phyloP scores from a whole-genome alignment of 2,329 filamentous ascomycete species.

The Stagonosporopsis vannaccii region DNA sequence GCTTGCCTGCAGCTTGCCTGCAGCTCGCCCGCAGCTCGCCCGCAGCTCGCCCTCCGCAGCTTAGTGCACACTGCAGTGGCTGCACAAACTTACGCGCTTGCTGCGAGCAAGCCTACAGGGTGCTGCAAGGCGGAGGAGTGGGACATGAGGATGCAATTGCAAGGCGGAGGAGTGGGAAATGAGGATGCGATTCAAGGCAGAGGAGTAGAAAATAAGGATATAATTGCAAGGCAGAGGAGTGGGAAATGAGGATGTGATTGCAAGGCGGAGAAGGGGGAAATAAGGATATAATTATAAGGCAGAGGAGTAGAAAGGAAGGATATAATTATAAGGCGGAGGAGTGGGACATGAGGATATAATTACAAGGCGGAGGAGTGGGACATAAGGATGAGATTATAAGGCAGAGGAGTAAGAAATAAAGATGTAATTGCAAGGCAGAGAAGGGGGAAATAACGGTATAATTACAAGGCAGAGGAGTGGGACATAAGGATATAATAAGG shows the following conservation, averaged over 20 bases:
- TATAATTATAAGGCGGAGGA: conserved; percentile 13
- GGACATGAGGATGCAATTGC: neutral
- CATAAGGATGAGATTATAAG: too few species aligned
- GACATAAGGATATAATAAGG: neutral
- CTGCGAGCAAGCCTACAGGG: neutral
- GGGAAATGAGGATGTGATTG: conserved; percentile 8
- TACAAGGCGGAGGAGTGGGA: neutral
- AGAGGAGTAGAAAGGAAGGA: neutral
- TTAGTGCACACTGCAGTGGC: neutral
- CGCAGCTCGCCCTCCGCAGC: neutral
- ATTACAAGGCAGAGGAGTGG: neutral
- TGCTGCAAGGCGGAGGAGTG: neutral
- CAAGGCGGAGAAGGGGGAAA: too few species aligned
- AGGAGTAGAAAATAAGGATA: neutral
- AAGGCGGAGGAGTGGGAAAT: neutral
- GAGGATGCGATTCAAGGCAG: too few species aligned
- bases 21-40: neutral
- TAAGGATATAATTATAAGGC: too few species aligned
- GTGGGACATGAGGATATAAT: neutral
- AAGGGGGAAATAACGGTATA: too few species aligned
- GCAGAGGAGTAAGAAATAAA: neutral
- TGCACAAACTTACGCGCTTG: neutral
- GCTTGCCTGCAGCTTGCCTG: neutral
- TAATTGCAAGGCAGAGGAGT: conserved; percentile 13
- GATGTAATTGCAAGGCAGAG: neutral